Base-by-base conservation (phyloP, 345 rosid species). In the Hibiscus trionum region DNA sequence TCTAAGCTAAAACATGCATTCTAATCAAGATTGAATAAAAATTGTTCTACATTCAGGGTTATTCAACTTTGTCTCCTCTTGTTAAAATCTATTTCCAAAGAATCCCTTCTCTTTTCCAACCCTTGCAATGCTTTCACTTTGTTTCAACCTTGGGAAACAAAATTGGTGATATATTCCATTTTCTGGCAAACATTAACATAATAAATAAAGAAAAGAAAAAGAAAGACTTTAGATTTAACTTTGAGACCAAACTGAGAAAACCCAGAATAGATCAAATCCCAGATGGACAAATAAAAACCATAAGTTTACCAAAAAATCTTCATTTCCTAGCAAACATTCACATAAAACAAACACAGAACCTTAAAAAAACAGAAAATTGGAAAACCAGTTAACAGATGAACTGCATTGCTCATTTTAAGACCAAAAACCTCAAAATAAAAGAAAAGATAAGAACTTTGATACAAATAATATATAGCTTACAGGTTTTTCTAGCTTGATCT, bases 401-500 rank as follows among this genome's bases (percentile, higher is more conserved):
- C 68, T 60, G 59, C 83, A 74, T 53, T 74, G 72, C 68, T 68
- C 49, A 66, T 56, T 55, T 9, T 19, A 29, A 71, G 6, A 58
- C 37, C 37, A 62, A 24, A 27, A 37, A 61, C 56, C 52, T 35
- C 15, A 71, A 57, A 15, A 26, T 35, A 29, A 46, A 17, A 1
- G n/a, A 37, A 52, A 61, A 61, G 46, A 52, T 17, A 61, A 75
- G 63, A 80, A 73, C 70, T 78, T 27, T 47, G 77, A 69, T 21
- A 69, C 35, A 56, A 14, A 24, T 21, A 60, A 2, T 12, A 11
- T 73, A 61, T 27, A 66, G 68, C 85, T 70, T 70, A 76, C 88
- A 77, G 63, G 55, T 67, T 49, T 65, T 27, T 70, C 65, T 72
- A 69, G 78, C 62, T 84, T 78, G 88, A 88, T 83, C 88, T 80